These are phyloP conservation scores for Fusarium camptoceras DNA, from an alignment of 2,329 filamentous ascomycete genomes.

Conservation along the genomic window DNA sequence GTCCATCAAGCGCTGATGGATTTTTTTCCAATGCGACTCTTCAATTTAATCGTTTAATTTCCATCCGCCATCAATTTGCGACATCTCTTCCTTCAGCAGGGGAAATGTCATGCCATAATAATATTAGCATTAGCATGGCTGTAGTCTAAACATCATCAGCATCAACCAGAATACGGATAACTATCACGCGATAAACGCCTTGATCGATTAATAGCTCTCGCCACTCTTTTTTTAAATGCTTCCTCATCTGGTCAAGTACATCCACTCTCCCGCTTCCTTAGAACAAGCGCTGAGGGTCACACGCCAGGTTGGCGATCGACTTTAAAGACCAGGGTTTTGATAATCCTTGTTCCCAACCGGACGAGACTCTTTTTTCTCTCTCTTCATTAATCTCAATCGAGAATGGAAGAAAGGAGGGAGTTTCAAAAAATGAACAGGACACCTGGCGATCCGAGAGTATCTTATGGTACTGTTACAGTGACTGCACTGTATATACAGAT, in stretches of 20 bases:
- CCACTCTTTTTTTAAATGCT: constrained; percentile 31
- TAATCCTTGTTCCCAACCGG: constrained; percentile 26
- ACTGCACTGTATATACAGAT: constrained; percentile 16
- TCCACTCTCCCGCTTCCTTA: constrained; percentile 36
- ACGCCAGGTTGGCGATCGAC: constrained; percentile 31
- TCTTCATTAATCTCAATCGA: constrained; percentile 3
- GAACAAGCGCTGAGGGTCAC: constrained; percentile 43
- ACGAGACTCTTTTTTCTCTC: background rate
- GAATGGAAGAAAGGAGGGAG: background rate
- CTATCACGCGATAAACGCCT: constrained; percentile 26
- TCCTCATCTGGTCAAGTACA: constrained; percentile 40
- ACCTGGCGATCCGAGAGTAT: constrained; percentile 15
- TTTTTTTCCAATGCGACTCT: constrained; percentile 28
- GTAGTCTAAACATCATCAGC: background rate
- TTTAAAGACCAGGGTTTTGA: constrained; percentile 34
- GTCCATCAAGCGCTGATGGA: constrained; percentile 28
- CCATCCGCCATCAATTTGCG: constrained; percentile 19
- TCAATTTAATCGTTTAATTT: constrained; percentile 25
- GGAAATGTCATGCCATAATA: constrained; percentile 7
- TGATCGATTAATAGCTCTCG: constrained; percentile 12
- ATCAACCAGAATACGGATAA: constrained; percentile 2
- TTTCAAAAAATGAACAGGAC: constrained; percentile 25
- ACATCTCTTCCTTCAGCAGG: constrained; percentile 17
- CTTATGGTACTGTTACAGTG: constrained; percentile 3
- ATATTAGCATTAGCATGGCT: background rate